Percentiles rank a stretch among this genome's conserved stretches.
Conservation (phyloP, 2,329 filamentous ascomycete species). For the Apiospora arundinis region DNA sequence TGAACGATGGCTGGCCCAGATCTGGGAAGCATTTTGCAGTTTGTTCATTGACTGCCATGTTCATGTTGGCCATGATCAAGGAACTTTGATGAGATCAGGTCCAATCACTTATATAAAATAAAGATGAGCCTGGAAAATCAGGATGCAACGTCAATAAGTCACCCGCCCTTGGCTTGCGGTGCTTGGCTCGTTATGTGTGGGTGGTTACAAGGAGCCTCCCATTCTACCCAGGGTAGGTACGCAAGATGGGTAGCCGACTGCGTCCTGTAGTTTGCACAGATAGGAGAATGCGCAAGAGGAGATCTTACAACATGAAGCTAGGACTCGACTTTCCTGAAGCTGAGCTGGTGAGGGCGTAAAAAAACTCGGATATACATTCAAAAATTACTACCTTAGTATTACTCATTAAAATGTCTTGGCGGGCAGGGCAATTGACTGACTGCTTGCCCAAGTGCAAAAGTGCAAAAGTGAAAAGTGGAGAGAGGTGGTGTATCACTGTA, state of each 20-base stretch:
- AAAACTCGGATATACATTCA: conserved; percentile 6
- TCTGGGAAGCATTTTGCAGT: conserved; percentile 28
- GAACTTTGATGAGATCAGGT: not conserved
- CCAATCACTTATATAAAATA: conserved; percentile 13
- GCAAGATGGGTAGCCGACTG: not conserved
- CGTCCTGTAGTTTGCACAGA: not conserved
- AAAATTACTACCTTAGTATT: not conserved
- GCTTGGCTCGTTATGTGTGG: conserved; percentile 11
- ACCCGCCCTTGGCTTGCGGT: not conserved
- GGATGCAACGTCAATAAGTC: not conserved
- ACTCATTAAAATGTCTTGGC: conserved; percentile 7
- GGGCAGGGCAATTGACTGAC: not conserved
- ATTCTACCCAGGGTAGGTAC: not conserved
- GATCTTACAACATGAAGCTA: not conserved
- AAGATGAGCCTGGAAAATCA: not conserved
- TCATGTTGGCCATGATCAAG: conserved; percentile 1
- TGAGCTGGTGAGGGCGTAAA: conserved; percentile 1
- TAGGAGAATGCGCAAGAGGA: not conserved
- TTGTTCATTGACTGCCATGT: conserved; percentile 1
- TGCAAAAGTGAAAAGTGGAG: too few relatives aligned
- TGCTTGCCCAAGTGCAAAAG: not conserved
- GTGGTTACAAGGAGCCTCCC: conserved; percentile 8
- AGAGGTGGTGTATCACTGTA: too few relatives aligned
- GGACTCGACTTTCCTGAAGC: not conserved
- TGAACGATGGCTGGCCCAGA: conserved; percentile 37